phyloP scores from a whole-genome alignment of 2,329 filamentous ascomycete species.

The Dothidotthia symphoricarpi region DNA sequence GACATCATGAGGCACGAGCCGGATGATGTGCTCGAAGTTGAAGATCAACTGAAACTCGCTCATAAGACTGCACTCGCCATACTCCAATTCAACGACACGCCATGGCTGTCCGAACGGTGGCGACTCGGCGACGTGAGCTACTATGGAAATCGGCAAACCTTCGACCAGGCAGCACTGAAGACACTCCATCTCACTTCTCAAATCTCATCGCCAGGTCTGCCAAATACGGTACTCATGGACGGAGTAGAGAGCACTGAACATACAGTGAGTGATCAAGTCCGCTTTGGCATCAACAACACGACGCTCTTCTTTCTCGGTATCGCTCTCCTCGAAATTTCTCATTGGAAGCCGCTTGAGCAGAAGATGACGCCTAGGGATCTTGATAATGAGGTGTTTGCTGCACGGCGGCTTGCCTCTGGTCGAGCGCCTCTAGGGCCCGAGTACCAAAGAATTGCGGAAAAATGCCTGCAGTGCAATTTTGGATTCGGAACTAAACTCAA shows the following conservation, averaged over 20 bases:
- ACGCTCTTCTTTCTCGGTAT: slow-evolving; percentile 27
- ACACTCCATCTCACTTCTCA: slow-evolving; percentile 21
- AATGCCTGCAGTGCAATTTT: slow-evolving; percentile 20
- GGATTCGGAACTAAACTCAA: slow-evolving; percentile 21
- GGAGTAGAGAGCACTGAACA: slow-evolving; percentile 9
- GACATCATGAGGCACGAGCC: slow-evolving; percentile 14
- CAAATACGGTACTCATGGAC: slow-evolving; percentile 11
- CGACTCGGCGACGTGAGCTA: slow-evolving; percentile 18
- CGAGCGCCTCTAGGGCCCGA: slow-evolving; percentile 14
- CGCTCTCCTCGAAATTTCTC: slow-evolving; percentile 25
- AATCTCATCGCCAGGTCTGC: slow-evolving; percentile 4
- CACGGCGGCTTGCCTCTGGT: slow-evolving; percentile 18
- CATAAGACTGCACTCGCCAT: slow-evolving; percentile 16
- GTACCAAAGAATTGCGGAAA: slow-evolving; percentile 18
- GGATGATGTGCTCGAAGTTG: slow-evolving; percentile 6
- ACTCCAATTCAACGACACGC: slow-evolving; percentile 22
- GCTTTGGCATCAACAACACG: slow-evolving; percentile 24
- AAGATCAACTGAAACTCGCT: slow-evolving; percentile 20
- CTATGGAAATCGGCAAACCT: slow-evolving; percentile 5
- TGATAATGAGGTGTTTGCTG: slow-evolving; percentile 18
- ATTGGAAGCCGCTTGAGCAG: slow-evolving; percentile 22
- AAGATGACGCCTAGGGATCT: slow-evolving; percentile 16
- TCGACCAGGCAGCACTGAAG: slow-evolving; percentile 12
- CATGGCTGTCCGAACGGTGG: slow-evolving; percentile 22
- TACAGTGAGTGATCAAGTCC: slow-evolving; percentile 13